A percentile compares a stretch with the other conserved stretches of the same genome.
Conservation (phyloP, 192 early-diverging fungal genomes). For the Phlyctochytrium planicorne region DNA sequence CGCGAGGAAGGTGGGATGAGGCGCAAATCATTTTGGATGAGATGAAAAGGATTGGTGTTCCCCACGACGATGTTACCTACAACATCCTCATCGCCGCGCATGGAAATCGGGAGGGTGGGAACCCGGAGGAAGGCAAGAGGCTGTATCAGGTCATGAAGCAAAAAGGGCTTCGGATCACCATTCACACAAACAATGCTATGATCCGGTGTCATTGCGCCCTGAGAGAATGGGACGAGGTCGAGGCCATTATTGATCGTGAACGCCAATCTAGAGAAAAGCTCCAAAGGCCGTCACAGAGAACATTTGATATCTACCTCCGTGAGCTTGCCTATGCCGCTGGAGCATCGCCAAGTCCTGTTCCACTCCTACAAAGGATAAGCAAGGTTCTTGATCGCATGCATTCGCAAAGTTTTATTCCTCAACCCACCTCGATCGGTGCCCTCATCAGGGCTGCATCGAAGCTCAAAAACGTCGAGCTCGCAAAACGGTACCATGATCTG, state of each 20-base stretch:
- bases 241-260: not conserved
- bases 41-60: constrained; percentile 17
- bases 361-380: not conserved
- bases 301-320: not conserved
- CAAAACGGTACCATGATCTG: not conserved
- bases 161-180: no score
- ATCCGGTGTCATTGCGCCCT: not conserved
- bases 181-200: constrained; percentile 11
- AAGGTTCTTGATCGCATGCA: constrained; percentile 7
- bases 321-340: not conserved
- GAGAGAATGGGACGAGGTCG: constrained; percentile 15
- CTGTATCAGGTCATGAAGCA: constrained; percentile 22
- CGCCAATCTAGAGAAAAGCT: no score
- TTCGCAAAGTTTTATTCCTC: no score
- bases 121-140: constrained; percentile 14
- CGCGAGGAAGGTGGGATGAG: constrained; percentile 11
- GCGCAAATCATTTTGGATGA: not conserved
- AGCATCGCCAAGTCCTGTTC: not conserved
- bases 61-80: constrained; percentile 10
- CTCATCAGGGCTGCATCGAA: not conserved
- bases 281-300: no score
- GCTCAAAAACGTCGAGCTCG: not conserved
- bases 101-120: constrained; percentile 17
- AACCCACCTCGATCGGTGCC: constrained; percentile 11
- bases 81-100: constrained; percentile 26